A percentile compares a stretch with the other conserved stretches of the same genome.
These are phyloP conservation scores for Penicillium sp. DNA, from an alignment of 2,329 filamentous ascomycete species.

Conservation along the genomic window DNA sequence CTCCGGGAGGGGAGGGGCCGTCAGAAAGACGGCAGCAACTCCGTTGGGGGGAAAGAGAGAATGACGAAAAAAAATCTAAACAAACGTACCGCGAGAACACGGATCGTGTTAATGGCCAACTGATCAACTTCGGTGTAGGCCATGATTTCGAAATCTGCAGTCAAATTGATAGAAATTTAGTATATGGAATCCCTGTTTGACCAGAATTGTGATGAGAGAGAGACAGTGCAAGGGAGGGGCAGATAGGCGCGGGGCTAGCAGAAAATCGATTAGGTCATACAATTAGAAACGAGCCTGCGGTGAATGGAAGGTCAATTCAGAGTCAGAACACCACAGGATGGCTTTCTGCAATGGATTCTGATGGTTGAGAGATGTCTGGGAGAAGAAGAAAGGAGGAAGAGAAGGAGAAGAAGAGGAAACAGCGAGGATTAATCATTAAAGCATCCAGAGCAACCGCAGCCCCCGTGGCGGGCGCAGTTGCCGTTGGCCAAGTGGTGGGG, in stretches of 20 bases:
- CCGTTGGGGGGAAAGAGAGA: conserved; percentile 9
- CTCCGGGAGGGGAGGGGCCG: conserved; percentile 4
- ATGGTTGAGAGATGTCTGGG: neutral
- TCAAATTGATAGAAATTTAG: conserved; percentile 5
- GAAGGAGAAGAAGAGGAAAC: conserved; percentile 16
- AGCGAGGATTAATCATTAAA: conserved; percentile 1
- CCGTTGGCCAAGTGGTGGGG: conserved; percentile 12
- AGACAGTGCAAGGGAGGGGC: neutral
- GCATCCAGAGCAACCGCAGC: neutral
- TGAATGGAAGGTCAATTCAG: neutral
- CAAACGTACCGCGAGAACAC: conserved; percentile 80
- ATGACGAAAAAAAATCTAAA: neutral
- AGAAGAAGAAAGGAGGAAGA: conserved; percentile 19
- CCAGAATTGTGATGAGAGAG: neutral
- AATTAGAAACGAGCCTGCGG: neutral
- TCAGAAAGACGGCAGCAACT: neutral
- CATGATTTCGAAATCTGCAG: conserved; percentile 59
- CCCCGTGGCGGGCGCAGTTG: conserved; percentile 12
- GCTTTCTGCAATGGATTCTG: conserved; percentile 9
- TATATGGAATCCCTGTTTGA: neutral
- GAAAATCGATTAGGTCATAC: conserved; percentile 2
- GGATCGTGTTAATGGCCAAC: conserved; percentile 97
- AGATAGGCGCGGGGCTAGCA: conserved; percentile 5
- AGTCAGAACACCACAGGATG: conserved; percentile 1
- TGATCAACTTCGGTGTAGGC: conserved; percentile 81